Base-by-base conservation (phyloP, 345 rosid genomes). In the Eucalyptus urophylla region DNA sequence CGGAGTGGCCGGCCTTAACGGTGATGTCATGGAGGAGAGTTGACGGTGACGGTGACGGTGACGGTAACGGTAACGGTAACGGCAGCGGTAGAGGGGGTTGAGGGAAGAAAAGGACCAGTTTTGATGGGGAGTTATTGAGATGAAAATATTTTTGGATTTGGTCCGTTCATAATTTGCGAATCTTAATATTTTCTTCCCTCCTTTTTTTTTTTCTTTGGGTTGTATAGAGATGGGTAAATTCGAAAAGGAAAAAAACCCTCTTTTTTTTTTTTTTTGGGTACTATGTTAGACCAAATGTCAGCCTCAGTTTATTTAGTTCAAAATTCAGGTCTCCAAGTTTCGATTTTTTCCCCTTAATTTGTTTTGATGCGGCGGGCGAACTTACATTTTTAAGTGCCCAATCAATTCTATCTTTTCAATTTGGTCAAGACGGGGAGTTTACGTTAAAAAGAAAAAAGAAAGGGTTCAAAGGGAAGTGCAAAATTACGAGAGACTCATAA, bases 1-100 rank as follows among this genome's bases (percentile, higher is more conserved):
- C 16, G 90, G 91, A 8, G 93, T 91, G 67, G 91, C 76, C 80
- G 65, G 67, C 56, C 88, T 47, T 49, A 90, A 94, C 89, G 97
- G 58, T 10, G 92, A 60, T 12, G 92, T 86, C 27, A 87, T 90
- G 87, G 87, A 54, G 31, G 88, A 45, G 14, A 87, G 89, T 87
- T 90, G 87, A 90, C 86, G 91, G 86, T 24, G 65, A 90, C 85
- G 91, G 86, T n/a, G 21, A 37, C 65, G 62, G 80, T 65, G 17
- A 51, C 87, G 27, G 76, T 29, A 3, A 43, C 24, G 81, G 86
- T 27, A 3, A 25, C 27, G 65, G 87, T 45, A 50, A 49, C 29
- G 49, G 81, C 86, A 27, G 80, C 81, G 56, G 33, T 80, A 31
- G 49, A 27, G 65, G 24, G 43, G 6, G 24, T 19, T 43, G 47